A percentile compares a stretch with the other conserved stretches of the same genome.
Evolutionary conservation across 2,329 filamentous ascomycete species (phyloP).

Genomic region (Xylaria sp.): DNA sequence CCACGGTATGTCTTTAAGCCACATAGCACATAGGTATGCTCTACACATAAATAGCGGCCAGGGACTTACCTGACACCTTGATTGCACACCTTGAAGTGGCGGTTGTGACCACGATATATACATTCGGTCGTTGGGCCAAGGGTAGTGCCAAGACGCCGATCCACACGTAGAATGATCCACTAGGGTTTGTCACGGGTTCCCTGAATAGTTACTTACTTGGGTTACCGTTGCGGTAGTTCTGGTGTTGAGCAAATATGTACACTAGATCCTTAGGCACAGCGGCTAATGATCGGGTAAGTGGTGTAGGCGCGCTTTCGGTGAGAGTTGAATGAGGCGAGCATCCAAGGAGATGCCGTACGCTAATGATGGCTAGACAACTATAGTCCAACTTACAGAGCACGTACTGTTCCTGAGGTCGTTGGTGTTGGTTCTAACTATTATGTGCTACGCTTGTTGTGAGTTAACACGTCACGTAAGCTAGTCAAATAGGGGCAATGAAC

Average conservation of each 20-base stretch:
- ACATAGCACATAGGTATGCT: background rate
- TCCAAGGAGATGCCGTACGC: background rate
- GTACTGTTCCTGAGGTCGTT: background rate
- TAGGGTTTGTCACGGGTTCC: background rate
- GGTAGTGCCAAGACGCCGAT: slow-evolving; percentile 3
- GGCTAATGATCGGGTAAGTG: background rate
- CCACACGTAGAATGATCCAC: background rate
- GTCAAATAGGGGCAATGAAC: background rate
- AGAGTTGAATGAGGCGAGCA: background rate
- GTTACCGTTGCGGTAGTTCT: slow-evolving; percentile 1
- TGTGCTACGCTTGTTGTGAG: background rate
- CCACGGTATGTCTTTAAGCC: background rate
- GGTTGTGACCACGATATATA: background rate
- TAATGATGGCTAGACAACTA: background rate
- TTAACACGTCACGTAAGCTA: background rate
- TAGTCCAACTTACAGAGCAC: background rate
- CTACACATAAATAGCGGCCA: background rate
- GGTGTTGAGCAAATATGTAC: background rate
- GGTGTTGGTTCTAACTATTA: background rate
- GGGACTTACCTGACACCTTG: too few species aligned
- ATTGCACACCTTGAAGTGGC: background rate
- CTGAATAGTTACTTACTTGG: slow-evolving; percentile 5
- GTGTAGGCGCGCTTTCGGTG: background rate
- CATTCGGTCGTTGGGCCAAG: background rate
- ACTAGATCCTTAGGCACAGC: background rate